Conservation (phyloP, 257 asterid genomes). For the Capsicum chinense region DNA sequence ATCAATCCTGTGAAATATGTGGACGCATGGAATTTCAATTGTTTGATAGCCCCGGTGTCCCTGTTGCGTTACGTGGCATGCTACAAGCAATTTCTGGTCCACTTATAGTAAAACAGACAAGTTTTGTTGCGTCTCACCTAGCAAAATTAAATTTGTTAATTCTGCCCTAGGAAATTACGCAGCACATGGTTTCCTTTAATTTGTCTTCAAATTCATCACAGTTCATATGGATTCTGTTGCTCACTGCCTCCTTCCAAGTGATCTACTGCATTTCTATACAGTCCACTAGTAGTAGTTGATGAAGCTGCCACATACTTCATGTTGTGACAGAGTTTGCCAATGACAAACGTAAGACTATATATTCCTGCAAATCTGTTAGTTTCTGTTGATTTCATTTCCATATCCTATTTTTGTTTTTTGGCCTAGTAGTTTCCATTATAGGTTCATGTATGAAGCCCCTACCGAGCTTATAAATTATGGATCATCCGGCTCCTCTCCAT, state of each 20-base stretch:
- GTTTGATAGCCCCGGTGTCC: neutral
- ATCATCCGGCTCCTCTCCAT: no score
- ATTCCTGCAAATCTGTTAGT: neutral
- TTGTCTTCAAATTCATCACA: neutral
- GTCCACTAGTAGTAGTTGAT: neutral
- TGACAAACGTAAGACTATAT: neutral
- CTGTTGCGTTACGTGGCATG: neutral
- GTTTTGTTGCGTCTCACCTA: neutral
- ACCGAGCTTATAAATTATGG: neutral
- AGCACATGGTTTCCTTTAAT: neutral
- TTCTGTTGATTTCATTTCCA: neutral
- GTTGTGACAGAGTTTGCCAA: neutral
- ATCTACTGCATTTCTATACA: neutral
- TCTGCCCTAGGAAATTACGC: neutral
- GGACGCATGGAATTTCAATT: neutral
- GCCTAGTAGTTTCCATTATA: neutral
- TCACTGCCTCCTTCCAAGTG: neutral
- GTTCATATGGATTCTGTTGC: neutral
- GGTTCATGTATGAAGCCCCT: neutral
- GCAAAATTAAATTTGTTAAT: no score
- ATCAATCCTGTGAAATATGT: no score
- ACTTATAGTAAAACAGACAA: neutral
- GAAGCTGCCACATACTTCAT: neutral
- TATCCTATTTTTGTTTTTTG: neutral
- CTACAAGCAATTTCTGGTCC: neutral